Evolutionary conservation across 1,139 yeast species (phyloP).

Genomic region (Pneumocystis jirovecii): DNA sequence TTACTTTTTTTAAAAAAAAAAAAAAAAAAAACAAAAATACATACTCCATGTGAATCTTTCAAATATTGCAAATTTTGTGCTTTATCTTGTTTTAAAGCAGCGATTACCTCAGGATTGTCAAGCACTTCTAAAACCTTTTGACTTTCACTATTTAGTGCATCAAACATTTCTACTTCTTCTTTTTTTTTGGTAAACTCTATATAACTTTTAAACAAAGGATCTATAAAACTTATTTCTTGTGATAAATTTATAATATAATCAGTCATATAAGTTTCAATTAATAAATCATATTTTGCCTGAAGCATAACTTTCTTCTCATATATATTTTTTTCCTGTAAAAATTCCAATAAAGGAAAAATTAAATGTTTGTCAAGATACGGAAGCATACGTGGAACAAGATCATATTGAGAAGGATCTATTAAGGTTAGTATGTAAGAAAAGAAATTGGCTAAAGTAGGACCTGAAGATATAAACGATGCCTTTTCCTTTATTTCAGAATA

Average conservation of each 20-base stretch:
- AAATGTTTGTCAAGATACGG: slow-evolving; percentile 47
- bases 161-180: slow-evolving; percentile 27
- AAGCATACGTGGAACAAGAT: slow-evolving; percentile 37
- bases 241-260: slow-evolving; percentile 34
- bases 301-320: slow-evolving; percentile 33
- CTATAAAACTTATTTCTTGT: slow-evolving; percentile 26
- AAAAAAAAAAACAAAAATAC: slow-evolving; percentile 30
- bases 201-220: slow-evolving; percentile 26
- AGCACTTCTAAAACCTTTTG: slow-evolving; percentile 33
- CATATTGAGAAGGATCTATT: slow-evolving; percentile 22
- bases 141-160: slow-evolving; percentile 31
- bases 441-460: not conserved
- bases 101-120: slow-evolving; percentile 34
- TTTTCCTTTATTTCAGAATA: not conserved
- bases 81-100: slow-evolving; percentile 36
- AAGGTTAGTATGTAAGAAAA: not conserved
- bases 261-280: slow-evolving; percentile 42
- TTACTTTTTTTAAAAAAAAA: slow-evolving; percentile 31
- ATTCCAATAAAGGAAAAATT: slow-evolving; percentile 39
- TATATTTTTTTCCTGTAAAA: slow-evolving; percentile 30
- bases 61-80: slow-evolving; percentile 35
- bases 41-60: slow-evolving; percentile 28
- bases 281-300: slow-evolving; percentile 35
- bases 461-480: not conserved
- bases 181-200: slow-evolving; percentile 29